Evolutionary conservation across 352 stramenopile species (phyloP), one percentile per base, ranked within the genome.

Genomic region (Thalassiosira exigua): DNA sequence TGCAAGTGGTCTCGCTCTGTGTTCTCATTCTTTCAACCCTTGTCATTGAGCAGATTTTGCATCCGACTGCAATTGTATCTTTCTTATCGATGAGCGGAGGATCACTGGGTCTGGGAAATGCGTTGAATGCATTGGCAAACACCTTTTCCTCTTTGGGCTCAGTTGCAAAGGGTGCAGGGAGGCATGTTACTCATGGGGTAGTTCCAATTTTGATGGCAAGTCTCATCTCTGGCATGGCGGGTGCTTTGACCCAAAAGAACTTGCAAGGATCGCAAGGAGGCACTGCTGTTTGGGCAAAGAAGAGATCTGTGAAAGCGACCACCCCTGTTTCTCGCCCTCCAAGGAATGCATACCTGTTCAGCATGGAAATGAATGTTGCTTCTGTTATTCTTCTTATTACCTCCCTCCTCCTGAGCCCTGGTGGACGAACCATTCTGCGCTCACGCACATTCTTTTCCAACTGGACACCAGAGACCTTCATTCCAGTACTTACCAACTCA

Each of bases 401-500:
- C 48, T 71, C 69, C 48, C 75, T 89, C 42, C n/a, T 82, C 26
- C 73, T 69, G 4, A 89, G 82, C 75, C 46, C 77, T 0, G 83
- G 91, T 70, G 83, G 85, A 14, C 68, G 69, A 57, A 1, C 66
- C 14, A 90, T 93, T 71, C 33, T 48, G 58, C 7, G 7, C 36
- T 44, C 36, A 44, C 19, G 80, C 75, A 36, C 83, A 21, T 92
- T 94, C 67, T 92, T 85, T 59, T 32, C 88, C 70, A 57, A 84
- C 52, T 94, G 88, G 86, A 89, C 76, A 12, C 1, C 50, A 0
- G 39, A 19, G 17, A 93, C 88, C 19, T 68, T 85, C 24, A 67
- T 94, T 44, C 86, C 88, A 7, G 91, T 94, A 56, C 29, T 90
- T 3, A 91, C 79, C 5, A 91, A 93, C 72, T 68, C 83, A 21